These are phyloP conservation scores for Coniochaeta ligniaria DNA, from an alignment of 2,329 filamentous ascomycete genomes.

Conservation along the genomic window DNA sequence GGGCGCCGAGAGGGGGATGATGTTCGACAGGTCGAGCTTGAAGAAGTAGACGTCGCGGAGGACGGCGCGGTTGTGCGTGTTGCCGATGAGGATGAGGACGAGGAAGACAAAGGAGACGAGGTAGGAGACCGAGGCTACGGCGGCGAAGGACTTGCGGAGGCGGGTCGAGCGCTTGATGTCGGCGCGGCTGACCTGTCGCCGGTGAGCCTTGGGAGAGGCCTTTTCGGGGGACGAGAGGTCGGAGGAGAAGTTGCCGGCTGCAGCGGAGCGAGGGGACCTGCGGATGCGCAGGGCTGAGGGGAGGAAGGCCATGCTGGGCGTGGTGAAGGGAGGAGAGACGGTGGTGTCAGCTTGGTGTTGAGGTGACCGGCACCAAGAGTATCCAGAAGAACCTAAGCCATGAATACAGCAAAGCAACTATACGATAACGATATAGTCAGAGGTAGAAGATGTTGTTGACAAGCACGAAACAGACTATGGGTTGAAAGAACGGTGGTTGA, in stretches of 20 bases:
- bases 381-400: not conserved
- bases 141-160: conserved; percentile 52
- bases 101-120: conserved; percentile 71
- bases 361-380: not conserved
- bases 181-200: conserved; percentile 10
- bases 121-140: conserved; percentile 62
- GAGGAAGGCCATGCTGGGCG: not conserved
- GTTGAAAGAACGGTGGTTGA: not conserved
- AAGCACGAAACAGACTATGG: not conserved
- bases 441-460: not conserved
- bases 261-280: not conserved
- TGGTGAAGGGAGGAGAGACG: not conserved
- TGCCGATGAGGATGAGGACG: conserved; percentile 65
- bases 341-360: not conserved
- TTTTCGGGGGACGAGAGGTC: not conserved
- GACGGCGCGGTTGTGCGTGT: conserved; percentile 54
- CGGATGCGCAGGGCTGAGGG: not conserved
- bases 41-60: conserved; percentile 75
- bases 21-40: conserved; percentile 72
- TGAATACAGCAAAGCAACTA: not conserved
- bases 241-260: not conserved
- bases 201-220: conserved; percentile 1
- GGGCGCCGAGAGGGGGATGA: conserved; percentile 67
- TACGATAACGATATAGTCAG: not conserved
- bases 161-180: conserved; percentile 32